Percentiles rank a stretch among this genome's conserved stretches.
Conservation (phyloP, 257 asterid genomes). For the Scutellaria galericulata region DNA sequence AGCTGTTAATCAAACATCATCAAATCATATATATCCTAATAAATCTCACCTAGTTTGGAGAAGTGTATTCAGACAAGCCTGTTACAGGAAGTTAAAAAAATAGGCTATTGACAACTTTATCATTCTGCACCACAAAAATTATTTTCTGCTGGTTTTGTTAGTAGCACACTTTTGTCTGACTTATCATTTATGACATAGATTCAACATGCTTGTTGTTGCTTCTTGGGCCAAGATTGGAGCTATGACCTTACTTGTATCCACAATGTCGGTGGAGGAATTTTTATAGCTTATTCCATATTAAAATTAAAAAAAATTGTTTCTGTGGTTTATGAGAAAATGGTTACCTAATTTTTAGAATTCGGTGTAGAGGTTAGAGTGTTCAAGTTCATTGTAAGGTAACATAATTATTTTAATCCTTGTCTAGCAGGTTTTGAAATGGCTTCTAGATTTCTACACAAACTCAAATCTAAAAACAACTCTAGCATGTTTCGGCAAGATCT, state of each 20-base stretch:
- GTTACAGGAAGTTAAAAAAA: not conserved
- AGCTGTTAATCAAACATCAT: not conserved
- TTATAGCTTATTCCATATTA: not conserved
- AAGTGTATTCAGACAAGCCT: not conserved
- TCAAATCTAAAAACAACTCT: too few species aligned
- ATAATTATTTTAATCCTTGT: too few species aligned
- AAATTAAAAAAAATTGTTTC: not conserved
- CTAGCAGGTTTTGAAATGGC: too few species aligned
- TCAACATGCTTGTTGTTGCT: not conserved
- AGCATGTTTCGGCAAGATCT: too few species aligned
- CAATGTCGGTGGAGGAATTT: not conserved
- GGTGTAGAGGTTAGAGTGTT: not conserved
- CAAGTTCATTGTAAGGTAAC: not conserved
- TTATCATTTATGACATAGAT: not conserved
- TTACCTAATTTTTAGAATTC: slow-evolving; percentile 20
- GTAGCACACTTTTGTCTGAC: not conserved
- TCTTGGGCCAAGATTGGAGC: not conserved
- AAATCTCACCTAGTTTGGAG: too few species aligned
- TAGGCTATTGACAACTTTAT: slow-evolving; percentile 1
- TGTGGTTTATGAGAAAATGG: slow-evolving; percentile 10
- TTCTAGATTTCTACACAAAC: too few species aligned
- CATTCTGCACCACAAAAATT: not conserved
- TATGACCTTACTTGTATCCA: not conserved
- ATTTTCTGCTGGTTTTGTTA: slow-evolving; percentile 3
- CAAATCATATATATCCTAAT: slow-evolving; percentile 5